phyloP scores from a whole-genome alignment of 495 filamentous ascomycete genomes.

The Tuber aestivum region DNA sequence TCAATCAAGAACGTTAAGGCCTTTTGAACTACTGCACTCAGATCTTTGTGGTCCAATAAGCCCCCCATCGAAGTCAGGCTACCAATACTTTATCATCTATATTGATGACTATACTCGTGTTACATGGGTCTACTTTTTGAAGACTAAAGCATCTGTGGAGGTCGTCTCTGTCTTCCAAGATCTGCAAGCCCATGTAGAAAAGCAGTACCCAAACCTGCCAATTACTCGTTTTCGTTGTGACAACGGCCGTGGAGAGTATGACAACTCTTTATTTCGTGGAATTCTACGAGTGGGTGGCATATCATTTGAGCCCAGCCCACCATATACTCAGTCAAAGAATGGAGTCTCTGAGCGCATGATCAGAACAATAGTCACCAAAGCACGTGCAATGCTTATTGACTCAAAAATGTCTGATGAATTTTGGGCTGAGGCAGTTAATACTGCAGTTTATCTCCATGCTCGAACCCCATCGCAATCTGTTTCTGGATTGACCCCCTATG shows the following conservation, averaged over 20 bases:
- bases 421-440: slow-evolving; percentile 8
- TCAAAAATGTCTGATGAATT: background rate
- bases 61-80: too few species aligned
- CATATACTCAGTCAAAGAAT: too few species aligned
- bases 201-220: background rate
- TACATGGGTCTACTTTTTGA: background rate
- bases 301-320: too few species aligned
- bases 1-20: background rate
- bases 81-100: too few species aligned
- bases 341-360: too few species aligned
- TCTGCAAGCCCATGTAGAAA: background rate
- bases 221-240: background rate
- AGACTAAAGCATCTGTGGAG: background rate
- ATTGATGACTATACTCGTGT: too few species aligned
- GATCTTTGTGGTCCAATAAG: too few species aligned
- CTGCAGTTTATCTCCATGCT: slow-evolving; percentile 5
- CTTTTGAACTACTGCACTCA: background rate
- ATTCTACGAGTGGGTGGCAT: too few species aligned
- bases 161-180: background rate
- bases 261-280: too few species aligned
- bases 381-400: too few species aligned
- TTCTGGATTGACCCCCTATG: background rate
- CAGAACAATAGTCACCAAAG: too few species aligned
- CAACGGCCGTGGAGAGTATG: too few species aligned
- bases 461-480: background rate